A percentile compares a stretch with the other conserved stretches of the same genome.
phyloP scores from a whole-genome alignment of 441 rosid genomes.

The Bocquillonia castaneifolia region DNA sequence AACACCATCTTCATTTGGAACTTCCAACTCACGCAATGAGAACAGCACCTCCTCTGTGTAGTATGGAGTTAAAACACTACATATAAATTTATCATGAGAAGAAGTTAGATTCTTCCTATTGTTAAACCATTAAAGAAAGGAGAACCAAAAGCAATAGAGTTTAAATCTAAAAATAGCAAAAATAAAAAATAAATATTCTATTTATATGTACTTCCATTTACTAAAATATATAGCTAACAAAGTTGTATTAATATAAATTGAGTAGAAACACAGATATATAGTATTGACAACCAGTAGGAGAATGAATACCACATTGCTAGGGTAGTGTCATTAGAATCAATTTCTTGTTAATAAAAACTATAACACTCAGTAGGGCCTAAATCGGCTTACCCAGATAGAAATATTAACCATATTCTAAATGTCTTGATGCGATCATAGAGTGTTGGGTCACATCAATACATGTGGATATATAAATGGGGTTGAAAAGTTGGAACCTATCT shows the following conservation, averaged over 20 bases:
- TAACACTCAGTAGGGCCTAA: background rate
- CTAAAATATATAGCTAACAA: background rate
- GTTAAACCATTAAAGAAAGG: background rate
- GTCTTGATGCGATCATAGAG: no score
- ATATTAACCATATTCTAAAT: no score
- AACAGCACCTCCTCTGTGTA: slow-evolving; percentile 95
- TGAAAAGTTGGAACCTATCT: no score
- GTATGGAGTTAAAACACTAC: slow-evolving; percentile 96
- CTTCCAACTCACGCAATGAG: slow-evolving; percentile 70
- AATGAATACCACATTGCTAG: background rate
- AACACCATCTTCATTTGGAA: slow-evolving; percentile 94
- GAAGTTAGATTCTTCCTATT: background rate
- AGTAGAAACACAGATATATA: background rate
- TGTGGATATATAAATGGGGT: no score
- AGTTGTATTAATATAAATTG: background rate
- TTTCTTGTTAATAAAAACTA: background rate
- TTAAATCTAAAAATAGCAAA: background rate
- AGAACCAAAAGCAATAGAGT: background rate
- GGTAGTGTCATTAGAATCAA: background rate
- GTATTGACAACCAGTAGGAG: background rate
- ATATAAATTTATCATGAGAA: background rate
- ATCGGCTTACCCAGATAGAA: background rate
- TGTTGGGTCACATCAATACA: no score
- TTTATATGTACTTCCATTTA: background rate
- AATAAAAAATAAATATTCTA: background rate